These are phyloP conservation scores for Aspergillus hancockii DNA, from an alignment of 495 filamentous ascomycete genomes.

Conservation along the genomic window DNA sequence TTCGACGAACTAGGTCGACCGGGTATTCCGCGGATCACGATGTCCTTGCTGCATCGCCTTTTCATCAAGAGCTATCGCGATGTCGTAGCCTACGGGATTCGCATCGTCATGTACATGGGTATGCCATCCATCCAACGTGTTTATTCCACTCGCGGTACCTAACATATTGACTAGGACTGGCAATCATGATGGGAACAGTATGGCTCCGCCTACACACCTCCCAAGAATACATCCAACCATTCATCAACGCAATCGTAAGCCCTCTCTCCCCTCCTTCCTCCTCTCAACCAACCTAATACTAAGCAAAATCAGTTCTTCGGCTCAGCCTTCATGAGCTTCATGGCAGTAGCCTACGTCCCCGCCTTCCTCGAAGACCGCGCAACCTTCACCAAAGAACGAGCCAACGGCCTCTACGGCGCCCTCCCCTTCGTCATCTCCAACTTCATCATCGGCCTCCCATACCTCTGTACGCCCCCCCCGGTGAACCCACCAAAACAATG, in stretches of 20 bases:
- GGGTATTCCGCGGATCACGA: slow-evolving; percentile 29
- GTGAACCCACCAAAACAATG: slow-evolving; percentile 12
- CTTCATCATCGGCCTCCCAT: slow-evolving; percentile 79
- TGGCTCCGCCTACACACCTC: slow-evolving; percentile 67
- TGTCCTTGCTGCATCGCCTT: slow-evolving; percentile 65
- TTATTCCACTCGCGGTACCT: slow-evolving; percentile 1
- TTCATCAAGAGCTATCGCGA: slow-evolving; percentile 83
- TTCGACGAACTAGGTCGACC: slow-evolving; percentile 31
- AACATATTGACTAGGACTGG: slow-evolving; percentile 46
- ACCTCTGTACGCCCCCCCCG: slow-evolving; percentile 50
- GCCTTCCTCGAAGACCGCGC: slow-evolving; percentile 78
- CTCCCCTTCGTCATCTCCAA: slow-evolving; percentile 72
- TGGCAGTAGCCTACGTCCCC: slow-evolving; percentile 84
- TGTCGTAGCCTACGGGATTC: slow-evolving; percentile 77
- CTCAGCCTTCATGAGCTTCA: slow-evolving; percentile 86
- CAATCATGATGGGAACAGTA: slow-evolving; percentile 87
- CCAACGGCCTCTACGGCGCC: slow-evolving; percentile 77
- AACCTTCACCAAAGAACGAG: slow-evolving; percentile 74
- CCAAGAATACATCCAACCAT: slow-evolving; percentile 71
- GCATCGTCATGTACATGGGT: slow-evolving; percentile 80
- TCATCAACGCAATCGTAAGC: slow-evolving; percentile 71
- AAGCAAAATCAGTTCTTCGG: slow-evolving; percentile 61
- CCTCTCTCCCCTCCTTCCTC: neutral
- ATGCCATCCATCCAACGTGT: slow-evolving; percentile 8
- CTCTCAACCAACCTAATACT: neutral